Percentiles rank a stretch among this genome's conserved stretches.
phyloP scores from a whole-genome alignment of 2,329 filamentous ascomycete genomes.

The Onygena corvina region DNA sequence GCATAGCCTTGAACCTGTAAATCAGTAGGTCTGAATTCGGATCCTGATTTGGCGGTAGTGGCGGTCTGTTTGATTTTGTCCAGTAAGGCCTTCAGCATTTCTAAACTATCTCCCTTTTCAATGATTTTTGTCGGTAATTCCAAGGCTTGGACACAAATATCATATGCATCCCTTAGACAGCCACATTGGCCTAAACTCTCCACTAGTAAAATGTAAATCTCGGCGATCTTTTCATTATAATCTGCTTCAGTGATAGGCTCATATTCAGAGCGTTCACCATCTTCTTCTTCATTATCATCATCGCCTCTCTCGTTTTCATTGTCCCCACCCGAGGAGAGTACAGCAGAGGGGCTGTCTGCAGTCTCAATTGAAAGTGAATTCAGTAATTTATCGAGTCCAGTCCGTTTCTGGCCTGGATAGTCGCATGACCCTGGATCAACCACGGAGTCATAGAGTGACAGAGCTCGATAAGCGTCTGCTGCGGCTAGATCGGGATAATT shows the following conservation, averaged over 20 bases:
- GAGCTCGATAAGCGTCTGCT: slow-evolving; percentile 78
- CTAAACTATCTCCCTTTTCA: neutral
- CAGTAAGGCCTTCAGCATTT: slow-evolving; percentile 22
- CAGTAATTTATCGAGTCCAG: neutral
- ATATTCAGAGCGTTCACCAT: slow-evolving; percentile 31
- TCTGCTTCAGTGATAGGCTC: slow-evolving; percentile 12
- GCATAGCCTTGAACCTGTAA: slow-evolving; percentile 31
- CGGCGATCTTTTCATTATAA: slow-evolving; percentile 21
- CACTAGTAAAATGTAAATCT: slow-evolving; percentile 29
- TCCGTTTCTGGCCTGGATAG: slow-evolving; percentile 53
- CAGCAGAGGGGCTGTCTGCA: slow-evolving; percentile 2
- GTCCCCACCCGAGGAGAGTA: slow-evolving; percentile 8
- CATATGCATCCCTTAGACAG: slow-evolving; percentile 33
- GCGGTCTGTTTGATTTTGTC: slow-evolving; percentile 18
- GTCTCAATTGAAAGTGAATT: neutral
- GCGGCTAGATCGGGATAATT: slow-evolving; percentile 83
- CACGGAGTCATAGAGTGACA: slow-evolving; percentile 76
- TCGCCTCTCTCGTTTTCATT: slow-evolving; percentile 19
- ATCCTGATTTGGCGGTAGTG: slow-evolving; percentile 16
- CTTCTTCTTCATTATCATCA: slow-evolving; percentile 23
- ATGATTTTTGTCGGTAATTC: slow-evolving; percentile 16
- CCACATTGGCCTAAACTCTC: slow-evolving; percentile 27
- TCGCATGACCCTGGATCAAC: slow-evolving; percentile 62
- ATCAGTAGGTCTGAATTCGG: slow-evolving; percentile 22
- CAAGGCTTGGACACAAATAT: slow-evolving; percentile 28